Evolutionary conservation across 2,329 filamentous ascomycete species (phyloP), one percentile per base, ranked within the genome.

Genomic region (Fonsecaea pedrosoi): DNA sequence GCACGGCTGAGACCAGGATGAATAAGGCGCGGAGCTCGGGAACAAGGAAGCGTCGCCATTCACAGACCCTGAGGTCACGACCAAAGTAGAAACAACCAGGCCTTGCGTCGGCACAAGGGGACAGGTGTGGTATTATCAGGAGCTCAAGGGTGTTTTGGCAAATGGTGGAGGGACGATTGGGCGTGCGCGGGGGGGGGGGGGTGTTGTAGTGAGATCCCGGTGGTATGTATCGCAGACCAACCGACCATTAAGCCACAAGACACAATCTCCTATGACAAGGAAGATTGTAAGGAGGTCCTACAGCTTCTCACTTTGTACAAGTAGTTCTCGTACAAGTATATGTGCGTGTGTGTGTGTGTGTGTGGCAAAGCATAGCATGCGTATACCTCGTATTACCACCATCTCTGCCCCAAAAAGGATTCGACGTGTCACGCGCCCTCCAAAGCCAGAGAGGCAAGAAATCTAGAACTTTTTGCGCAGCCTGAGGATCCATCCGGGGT

Each of bases 401-500:
- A 18, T 6, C 18, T 45, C 40, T 32, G 30, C 40, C 40, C 40
- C 40, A 54, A 21, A 62, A 65, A 65, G 53, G 63, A 54, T 58
- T 58, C 40, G 34, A 58, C 38, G 40, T 54, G 63, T 65, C 63
- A 65, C 63, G 63, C 63, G 63, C 50, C 35, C 30, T n/a, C 32
- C 12, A 21, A 18, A 55, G 9, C 21, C 45, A 62, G n/a, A 40
- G 13, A 7, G 13, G 7, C 18, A 18, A n/a, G 40, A 38, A 30
- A 40, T 50, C 59, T 34, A 54, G 42, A 30, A 3, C 25, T 34
- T 25, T 34, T 8, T 25, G 34, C 42, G 45, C 48, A 30, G 57
- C n/a, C 3, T 48, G 13, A n/a, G 21, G 42, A 50, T 60, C 45
- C n/a, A 32, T 32, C 30, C 30, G 30, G 4, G 58, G 58, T 60